Evolutionary conservation across 169 alveolate genomes (phyloP), one percentile per base, ranked within the genome.

Genomic region (Besnoitia besnoiti): DNA sequence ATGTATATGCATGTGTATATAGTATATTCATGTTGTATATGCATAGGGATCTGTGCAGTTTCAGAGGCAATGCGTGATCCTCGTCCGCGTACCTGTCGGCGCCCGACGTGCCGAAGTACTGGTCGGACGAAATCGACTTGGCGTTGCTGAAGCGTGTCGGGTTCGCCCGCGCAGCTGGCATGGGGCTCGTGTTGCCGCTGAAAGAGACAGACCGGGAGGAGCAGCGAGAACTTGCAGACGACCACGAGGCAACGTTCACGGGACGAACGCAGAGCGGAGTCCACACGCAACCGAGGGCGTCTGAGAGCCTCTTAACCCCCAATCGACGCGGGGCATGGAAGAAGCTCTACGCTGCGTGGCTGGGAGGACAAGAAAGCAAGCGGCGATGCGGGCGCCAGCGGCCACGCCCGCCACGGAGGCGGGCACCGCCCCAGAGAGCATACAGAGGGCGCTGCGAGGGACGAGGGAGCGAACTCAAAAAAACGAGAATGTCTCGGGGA

Each of bases 101-200:
- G 55, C 40, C 33, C 10, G 49, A 4, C 35, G 61, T 40, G 55
- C 61, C 49, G 33, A 85, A 85, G 40, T 46, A 91, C 73, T 91
- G 94, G 30, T 89, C 94, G 33, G 94, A 91, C 37, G 94, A 91
- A 12, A 91, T 91, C 47, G 91, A 82, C 40, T 91, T 91, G 89
- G 94, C 94, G 7, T 89, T 89, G 62, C 90, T 49, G 59, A 91
- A 91, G 0, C 94, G 94, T 24, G 55, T 61, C 89, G 90, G 42
- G 51, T 90, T 77, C 40, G 37, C 55, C 4, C 40, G 67, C n/a
- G 12, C 67, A n/a, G 33, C 24, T n/a, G 67, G 67, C 27, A n/a
- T n/a, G 3, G 67, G 67, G 67, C 67, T 55, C 30, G 7, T 19
- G 67, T 55, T 55, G 12, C 67, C 67, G 1, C 67, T 55, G 67